phyloP scores from a whole-genome alignment of 2,329 filamentous ascomycete species.

The Anthostomella pinea region DNA sequence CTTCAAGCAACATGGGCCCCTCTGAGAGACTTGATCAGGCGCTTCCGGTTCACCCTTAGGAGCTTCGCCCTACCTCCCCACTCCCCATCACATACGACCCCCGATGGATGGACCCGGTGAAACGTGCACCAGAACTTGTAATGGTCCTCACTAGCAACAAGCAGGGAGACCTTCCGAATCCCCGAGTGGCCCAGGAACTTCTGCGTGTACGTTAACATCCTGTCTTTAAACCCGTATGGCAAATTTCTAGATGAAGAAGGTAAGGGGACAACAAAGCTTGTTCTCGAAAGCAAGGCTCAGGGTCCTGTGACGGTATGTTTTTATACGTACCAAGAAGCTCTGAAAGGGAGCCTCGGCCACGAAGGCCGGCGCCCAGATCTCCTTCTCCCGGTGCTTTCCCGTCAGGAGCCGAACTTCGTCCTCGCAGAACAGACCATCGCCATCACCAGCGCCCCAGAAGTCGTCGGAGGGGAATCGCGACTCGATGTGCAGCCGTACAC shows the following conservation, averaged over 20 bases:
- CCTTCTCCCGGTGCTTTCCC: slow-evolving; percentile 8
- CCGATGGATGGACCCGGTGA: slow-evolving; percentile 18
- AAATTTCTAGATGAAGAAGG: too few species aligned
- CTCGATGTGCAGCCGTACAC: slow-evolving; percentile 22
- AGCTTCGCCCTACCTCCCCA: slow-evolving; percentile 19
- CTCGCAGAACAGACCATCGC: slow-evolving; percentile 10
- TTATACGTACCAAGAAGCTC: slow-evolving; percentile 26
- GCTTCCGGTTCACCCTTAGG: slow-evolving; percentile 20
- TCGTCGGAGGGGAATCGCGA: slow-evolving; percentile 21
- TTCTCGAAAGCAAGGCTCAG: too few species aligned
- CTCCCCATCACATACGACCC: slow-evolving; percentile 18
- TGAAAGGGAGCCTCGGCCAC: slow-evolving; percentile 27
- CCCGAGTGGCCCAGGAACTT: too few species aligned
- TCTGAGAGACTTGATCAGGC: slow-evolving; percentile 15
- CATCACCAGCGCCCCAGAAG: slow-evolving; percentile 24
- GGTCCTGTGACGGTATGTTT: too few species aligned
- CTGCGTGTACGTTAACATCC: too few species aligned
- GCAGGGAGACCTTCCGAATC: slow-evolving; percentile 15
- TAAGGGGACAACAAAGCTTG: too few species aligned
- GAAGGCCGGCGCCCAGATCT: slow-evolving; percentile 22
- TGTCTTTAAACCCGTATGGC: too few species aligned
- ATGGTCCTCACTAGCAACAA: slow-evolving; percentile 22
- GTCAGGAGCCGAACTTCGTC: slow-evolving; percentile 11
- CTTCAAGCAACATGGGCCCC: slow-evolving; percentile 8
- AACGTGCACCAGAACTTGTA: slow-evolving; percentile 27